Evolutionary conservation across 2,329 filamentous ascomycete species (phyloP), one percentile per base, ranked within the genome.

Genomic region (Xylariaceae sp.): DNA sequence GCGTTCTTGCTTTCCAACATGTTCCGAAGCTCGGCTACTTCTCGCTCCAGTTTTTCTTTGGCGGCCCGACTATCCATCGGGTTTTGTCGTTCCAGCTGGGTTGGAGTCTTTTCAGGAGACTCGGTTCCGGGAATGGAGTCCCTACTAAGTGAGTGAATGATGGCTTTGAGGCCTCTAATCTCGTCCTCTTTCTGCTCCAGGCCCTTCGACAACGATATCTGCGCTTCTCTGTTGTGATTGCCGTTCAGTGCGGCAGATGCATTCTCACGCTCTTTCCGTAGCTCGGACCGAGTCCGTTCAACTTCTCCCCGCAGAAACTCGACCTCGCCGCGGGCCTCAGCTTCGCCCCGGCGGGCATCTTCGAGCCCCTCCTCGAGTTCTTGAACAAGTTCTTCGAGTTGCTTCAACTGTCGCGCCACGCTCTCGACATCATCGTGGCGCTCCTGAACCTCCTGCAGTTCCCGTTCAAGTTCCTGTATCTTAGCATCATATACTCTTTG

Each of bases 321-420:
- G 3, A 96, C 90, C 60, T 98, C 92, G 1, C 88, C 90, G 42
- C 92, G 78, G 19, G 92, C 92, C 66, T 98, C 92, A 8, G 90
- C 90, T 65, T 98, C 92, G 5, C 92, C 92, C 40, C 92, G 76
- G 38, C 92, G 76, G 33, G 92, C 89, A 65, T 98, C 92, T 64
- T 98, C 92, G 1, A 98, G 71, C 1, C 92, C 92, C 62, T 98
- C 92, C 62, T 98, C 92, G 0, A 98, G 76, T 61, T 98, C 92
- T 53, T 94, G 90, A 2, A 98, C 92, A 23, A 97, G 75, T 60
- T 97, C 90, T 60, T 97, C 92, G 2, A 98, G 72, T 63, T 95
- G 88, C 66, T 95, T 96, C 38, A 98, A 73, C 63, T 98, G 92
- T 47, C 76, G 76, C 5, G 92, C 89, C 14, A 98, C 88, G 17